Base-by-base conservation (phyloP, 495 filamentous ascomycete genomes). In the Trichoderma erinaceum region DNA sequence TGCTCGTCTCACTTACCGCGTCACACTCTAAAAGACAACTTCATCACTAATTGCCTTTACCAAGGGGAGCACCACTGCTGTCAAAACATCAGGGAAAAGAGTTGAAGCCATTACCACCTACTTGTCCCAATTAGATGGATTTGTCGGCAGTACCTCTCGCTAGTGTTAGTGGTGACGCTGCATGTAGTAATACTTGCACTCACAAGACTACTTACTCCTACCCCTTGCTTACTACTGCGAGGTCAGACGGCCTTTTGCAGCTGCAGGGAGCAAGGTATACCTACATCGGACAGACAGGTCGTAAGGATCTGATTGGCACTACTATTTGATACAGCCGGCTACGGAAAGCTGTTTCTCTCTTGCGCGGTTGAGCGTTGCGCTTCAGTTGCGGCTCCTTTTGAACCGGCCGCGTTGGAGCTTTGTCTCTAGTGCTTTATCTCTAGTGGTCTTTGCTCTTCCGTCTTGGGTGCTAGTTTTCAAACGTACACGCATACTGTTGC, bases 161-260 rank as follows among this genome's bases (percentile, higher is more conserved):
- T 46, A 46, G 12, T 46, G 43, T 29, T 29, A 1, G 29, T 4
- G 18, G 12, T 15, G 12, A 46, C 13, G 12, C 43, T 46, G 43
- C 18, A 38, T 4, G 35, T 38, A 38, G 35, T 38, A 38, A 18
- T 46, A 46, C 43, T 46, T n/a, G 5, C 50, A 56, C 50, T 56
- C 50, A 56, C 50, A 56, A 25, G 50, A 56, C 50, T n/a, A 56
- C n/a, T 16, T 56, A 12, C 41, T 44, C 11, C 13, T 56, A 25
- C 21, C 50, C 50, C 50, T 56, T 56, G 50, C 50, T 56, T 56
- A 25, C 25, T 52, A 2, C n/a, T 3, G 48, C 48, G 13, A 52
- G 50, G 50, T 56, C 50, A 56, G 50, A 56, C 50, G 50, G 50
- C 18, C n/a, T 56, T 56, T 21, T 56, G 50, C 50, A 56, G 50